Conservation (phyloP, 306 rosid species). For the Myrica gale region DNA sequence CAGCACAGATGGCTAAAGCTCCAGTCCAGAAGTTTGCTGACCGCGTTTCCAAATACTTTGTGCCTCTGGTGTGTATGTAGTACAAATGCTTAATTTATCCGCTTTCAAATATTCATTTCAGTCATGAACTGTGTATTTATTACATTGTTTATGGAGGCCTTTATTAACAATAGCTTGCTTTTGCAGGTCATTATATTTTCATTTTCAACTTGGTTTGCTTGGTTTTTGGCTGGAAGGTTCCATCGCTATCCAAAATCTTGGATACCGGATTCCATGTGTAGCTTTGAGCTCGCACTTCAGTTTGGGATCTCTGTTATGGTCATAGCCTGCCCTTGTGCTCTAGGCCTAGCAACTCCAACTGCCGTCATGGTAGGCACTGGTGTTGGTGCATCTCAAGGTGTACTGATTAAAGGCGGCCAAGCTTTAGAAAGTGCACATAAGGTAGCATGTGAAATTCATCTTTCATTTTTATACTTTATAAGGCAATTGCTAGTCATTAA, state of each 20-base stretch:
- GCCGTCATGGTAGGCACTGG: slow-evolving; percentile 96
- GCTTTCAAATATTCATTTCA: neutral
- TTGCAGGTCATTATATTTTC: slow-evolving; percentile 66
- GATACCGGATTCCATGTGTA: slow-evolving; percentile 68
- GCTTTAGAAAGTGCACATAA: slow-evolving; percentile 83
- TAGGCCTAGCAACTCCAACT: slow-evolving; percentile 89
- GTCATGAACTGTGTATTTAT: neutral
- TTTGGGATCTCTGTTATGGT: slow-evolving; percentile 90
- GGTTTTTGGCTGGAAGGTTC: slow-evolving; percentile 71
- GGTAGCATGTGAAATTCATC: slow-evolving; percentile 34
- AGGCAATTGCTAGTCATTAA: too few species aligned
- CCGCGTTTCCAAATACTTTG: slow-evolving; percentile 73
- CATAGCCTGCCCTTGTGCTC: slow-evolving; percentile 94
- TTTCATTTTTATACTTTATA: neutral
- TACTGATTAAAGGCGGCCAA: slow-evolving; percentile 83
- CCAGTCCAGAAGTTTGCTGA: slow-evolving; percentile 86
- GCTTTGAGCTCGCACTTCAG: slow-evolving; percentile 86
- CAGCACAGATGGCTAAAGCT: slow-evolving; percentile 94
- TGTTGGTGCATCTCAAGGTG: slow-evolving; percentile 89
- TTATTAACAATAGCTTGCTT: neutral
- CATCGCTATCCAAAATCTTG: slow-evolving; percentile 67
- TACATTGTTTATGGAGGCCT: neutral
- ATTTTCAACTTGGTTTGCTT: slow-evolving; percentile 64
- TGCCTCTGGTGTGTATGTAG: slow-evolving; percentile 54
- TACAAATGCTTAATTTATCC: neutral